phyloP scores from a whole-genome alignment of 2,329 filamentous ascomycete species.

The Knoxdaviesia proteae region DNA sequence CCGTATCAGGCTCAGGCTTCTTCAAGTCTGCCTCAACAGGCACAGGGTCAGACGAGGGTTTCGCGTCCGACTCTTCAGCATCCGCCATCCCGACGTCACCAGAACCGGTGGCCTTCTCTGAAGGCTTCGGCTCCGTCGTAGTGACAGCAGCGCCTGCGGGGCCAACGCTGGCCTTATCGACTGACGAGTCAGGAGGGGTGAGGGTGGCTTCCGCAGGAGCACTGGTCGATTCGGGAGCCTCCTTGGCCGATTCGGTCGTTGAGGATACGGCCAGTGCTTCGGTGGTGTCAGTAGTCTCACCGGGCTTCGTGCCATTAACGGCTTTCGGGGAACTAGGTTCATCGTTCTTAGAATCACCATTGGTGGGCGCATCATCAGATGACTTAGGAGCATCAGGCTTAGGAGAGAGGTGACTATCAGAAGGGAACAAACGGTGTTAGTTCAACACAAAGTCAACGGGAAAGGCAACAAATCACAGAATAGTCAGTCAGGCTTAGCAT shows the following conservation, averaged over 20 bases:
- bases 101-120: not conserved
- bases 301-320: not conserved
- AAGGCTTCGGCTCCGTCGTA: not conserved
- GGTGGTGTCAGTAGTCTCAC: not conserved
- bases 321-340: not conserved
- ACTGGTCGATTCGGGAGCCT: not conserved
- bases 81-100: constrained; percentile 1
- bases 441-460: no score
- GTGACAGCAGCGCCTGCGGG: not conserved
- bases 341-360: no score
- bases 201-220: not conserved
- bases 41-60: no score
- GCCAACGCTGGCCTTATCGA: not conserved
- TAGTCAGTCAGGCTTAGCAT: no score
- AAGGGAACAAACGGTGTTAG: no score
- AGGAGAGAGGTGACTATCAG: no score
- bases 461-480: no score
- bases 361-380: no score
- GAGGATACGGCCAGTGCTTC: not conserved
- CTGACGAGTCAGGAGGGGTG: no score
- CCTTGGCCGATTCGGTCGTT: not conserved
- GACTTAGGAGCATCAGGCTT: no score
- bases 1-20: not conserved
- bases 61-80: not conserved
- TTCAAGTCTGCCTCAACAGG: not conserved